A percentile compares a stretch with the other conserved stretches of the same genome.
Conservation (phyloP, 495 filamentous ascomycete species). For the Evernia prunastri region DNA sequence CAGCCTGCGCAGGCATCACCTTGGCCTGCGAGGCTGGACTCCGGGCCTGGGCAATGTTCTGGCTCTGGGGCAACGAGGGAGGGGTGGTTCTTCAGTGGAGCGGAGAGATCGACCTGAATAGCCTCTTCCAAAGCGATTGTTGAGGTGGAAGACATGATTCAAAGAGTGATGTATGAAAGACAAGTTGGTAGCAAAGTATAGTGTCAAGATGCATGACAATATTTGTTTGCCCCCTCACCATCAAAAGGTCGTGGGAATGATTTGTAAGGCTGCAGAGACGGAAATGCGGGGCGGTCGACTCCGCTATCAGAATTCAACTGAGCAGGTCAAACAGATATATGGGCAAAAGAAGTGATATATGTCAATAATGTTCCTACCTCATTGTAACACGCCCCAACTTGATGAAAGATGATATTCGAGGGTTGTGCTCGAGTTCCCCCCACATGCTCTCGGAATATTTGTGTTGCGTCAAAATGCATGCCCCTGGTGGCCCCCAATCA, state of each 20-base stretch:
- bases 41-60: constrained; percentile 93
- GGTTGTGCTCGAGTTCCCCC: not conserved
- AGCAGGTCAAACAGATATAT: too few species aligned
- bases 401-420: too few species aligned
- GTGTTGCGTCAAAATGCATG: too few species aligned
- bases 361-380: too few species aligned
- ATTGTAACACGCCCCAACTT: too few species aligned
- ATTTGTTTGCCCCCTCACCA: not conserved
- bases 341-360: too few species aligned
- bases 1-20: constrained; percentile 87
- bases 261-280: constrained; percentile 10
- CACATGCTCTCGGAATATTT: not conserved
- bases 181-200: not conserved
- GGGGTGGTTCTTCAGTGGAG: constrained; percentile 63
- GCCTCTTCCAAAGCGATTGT: constrained; percentile 64
- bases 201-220: constrained; percentile 12
- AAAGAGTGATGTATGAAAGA: not conserved
- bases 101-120: constrained; percentile 56
- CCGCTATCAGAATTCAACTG: not conserved
- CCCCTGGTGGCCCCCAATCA: too few species aligned
- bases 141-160: constrained; percentile 9
- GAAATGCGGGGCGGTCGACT: not conserved
- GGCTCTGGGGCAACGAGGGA: constrained; percentile 89
- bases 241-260: not conserved
- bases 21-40: constrained; percentile 77